These are phyloP conservation scores for Chaetomium cochliodes DNA, from an alignment of 495 filamentous ascomycete species.

Conservation along the genomic window DNA sequence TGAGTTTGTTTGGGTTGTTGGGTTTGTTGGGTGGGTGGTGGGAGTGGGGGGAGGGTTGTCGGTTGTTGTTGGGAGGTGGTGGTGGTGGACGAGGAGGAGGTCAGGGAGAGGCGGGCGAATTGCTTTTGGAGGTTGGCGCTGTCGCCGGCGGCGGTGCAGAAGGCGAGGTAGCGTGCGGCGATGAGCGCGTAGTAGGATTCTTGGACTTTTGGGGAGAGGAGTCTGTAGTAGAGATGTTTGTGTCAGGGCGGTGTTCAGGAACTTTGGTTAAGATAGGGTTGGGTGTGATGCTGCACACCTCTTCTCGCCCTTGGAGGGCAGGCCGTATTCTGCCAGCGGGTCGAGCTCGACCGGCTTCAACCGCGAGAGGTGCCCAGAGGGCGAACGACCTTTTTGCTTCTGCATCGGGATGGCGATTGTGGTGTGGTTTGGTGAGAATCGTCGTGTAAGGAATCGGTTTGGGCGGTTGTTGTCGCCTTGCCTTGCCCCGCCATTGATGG, in stretches of 20 bases:
- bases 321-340: slow-evolving; percentile 71
- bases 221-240: slow-evolving; percentile 57
- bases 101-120: slow-evolving; percentile 63
- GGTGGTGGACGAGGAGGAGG: slow-evolving; percentile 11
- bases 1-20: not conserved
- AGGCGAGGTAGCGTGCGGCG: slow-evolving; percentile 78
- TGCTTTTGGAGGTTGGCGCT: slow-evolving; percentile 68
- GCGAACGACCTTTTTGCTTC: slow-evolving; percentile 43
- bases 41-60: not conserved
- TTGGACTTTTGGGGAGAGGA: slow-evolving; percentile 72
- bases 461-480: not conserved
- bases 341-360: slow-evolving; percentile 69
- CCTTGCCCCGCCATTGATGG: slow-evolving; percentile 3
- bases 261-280: not conserved
- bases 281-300: slow-evolving; percentile 21
- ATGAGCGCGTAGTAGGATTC: slow-evolving; percentile 84
- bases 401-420: slow-evolving; percentile 26
- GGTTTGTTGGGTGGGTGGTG: slow-evolving; percentile 1
- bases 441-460: not conserved
- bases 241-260: slow-evolving; percentile 51
- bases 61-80: not conserved
- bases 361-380: slow-evolving; percentile 60
- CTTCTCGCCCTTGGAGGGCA: slow-evolving; percentile 85
- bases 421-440: not conserved
- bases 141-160: slow-evolving; percentile 68